phyloP scores from a whole-genome alignment of 1,284 basidiomycete species.

The Malassezia brasiliensis region DNA sequence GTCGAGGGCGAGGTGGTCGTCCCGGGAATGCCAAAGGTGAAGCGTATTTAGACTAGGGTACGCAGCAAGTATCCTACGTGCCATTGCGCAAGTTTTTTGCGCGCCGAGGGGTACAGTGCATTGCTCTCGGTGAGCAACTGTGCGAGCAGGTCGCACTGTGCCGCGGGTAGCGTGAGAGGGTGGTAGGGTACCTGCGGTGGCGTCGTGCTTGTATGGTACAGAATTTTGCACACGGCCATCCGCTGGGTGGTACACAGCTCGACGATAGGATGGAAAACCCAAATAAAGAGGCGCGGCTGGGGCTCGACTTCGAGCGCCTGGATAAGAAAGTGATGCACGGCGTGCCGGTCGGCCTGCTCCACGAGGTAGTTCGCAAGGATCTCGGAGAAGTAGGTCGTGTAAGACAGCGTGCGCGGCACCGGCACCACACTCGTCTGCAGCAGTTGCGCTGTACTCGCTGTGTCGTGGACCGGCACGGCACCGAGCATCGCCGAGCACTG shows the following conservation, averaged over 20 bases:
- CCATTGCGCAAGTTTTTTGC: conserved; percentile 11
- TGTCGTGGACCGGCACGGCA: not conserved
- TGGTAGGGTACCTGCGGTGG: not conserved
- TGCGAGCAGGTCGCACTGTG: not conserved
- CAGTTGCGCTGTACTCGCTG: conserved; percentile 2
- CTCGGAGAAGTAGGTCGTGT: not conserved
- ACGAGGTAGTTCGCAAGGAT: conserved; percentile 8
- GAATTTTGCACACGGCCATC: conserved; percentile 4
- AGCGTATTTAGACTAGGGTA: conserved; percentile 15
- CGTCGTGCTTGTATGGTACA: not conserved
- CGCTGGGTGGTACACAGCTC: not conserved
- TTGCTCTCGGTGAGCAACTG: not conserved
- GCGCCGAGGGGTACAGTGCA: not conserved
- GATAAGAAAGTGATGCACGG: conserved; percentile 15
- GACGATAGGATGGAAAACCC: conserved; percentile 16
- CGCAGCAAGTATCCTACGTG: conserved; percentile 14
- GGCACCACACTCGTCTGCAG: conserved; percentile 1
- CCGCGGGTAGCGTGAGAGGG: not conserved
- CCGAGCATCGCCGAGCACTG: conserved; percentile 2
- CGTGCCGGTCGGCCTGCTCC: conserved; percentile 17
- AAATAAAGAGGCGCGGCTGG: conserved; percentile 5
- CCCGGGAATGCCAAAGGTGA: conserved; percentile 36
- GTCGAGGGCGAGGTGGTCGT: conserved; percentile 74
- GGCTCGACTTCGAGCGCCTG: not conserved
- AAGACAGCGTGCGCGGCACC: not conserved